phyloP scores from a whole-genome alignment of 768 basidiomycete genomes.

The Dioszegia aurantiaca region DNA sequence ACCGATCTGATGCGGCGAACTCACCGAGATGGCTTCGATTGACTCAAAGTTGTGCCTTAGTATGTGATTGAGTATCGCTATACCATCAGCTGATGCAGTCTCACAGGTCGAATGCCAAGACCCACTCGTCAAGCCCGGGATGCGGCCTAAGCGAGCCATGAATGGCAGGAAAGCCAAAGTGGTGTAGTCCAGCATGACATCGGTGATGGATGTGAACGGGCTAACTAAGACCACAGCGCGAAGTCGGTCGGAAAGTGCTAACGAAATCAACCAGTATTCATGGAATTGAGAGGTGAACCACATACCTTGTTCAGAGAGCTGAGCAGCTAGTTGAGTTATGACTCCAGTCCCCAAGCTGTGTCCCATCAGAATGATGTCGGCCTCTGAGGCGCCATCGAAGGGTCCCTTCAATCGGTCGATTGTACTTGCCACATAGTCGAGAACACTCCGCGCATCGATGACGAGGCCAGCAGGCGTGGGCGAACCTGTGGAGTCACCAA shows the following conservation, averaged over 20 bases:
- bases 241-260: constrained; percentile 45
- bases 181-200: constrained; percentile 64
- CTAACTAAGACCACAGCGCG: constrained; percentile 56
- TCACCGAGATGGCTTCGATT: constrained; percentile 19
- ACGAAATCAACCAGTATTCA: background rate
- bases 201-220: constrained; percentile 56
- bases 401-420: constrained; percentile 1
- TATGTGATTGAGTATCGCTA: background rate
- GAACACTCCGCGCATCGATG: constrained; percentile 69
- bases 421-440: constrained; percentile 63
- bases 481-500: constrained; percentile 74
- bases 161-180: constrained; percentile 68
- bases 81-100: background rate
- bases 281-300: background rate
- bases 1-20: constrained; percentile 45
- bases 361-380: constrained; percentile 71
- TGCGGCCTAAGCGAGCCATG: constrained; percentile 50
- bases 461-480: constrained; percentile 74
- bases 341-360: constrained; percentile 90
- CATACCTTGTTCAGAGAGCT: constrained; percentile 55
- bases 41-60: constrained; percentile 29
- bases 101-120: background rate
- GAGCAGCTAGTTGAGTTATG: constrained; percentile 54
- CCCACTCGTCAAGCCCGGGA: constrained; percentile 22
- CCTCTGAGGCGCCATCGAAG: constrained; percentile 54